These are phyloP conservation scores for Boeremia lycopersici DNA, from an alignment of 2,329 filamentous ascomycete genomes.

Conservation along the genomic window DNA sequence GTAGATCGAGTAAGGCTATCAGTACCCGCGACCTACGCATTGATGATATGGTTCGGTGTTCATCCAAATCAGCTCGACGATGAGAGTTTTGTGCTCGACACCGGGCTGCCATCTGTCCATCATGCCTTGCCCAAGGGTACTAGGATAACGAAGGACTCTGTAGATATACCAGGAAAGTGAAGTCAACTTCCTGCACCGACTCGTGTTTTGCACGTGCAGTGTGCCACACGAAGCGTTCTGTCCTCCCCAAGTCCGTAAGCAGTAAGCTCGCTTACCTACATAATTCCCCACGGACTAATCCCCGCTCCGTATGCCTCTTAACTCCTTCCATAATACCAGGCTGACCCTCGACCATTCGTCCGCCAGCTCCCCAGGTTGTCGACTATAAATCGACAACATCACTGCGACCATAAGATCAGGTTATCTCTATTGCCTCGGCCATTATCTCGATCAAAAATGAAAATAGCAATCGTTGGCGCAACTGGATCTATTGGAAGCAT, in stretches of 20 bases:
- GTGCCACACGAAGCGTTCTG: too few species aligned
- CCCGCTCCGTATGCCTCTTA: too few species aligned
- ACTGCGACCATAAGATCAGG: too few species aligned
- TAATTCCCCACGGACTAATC: too few species aligned
- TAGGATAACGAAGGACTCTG: neutral
- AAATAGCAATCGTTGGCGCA: constrained; percentile 27
- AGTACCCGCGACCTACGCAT: neutral
- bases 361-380: too few species aligned
- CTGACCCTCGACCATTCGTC: too few species aligned
- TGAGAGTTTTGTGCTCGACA: neutral
- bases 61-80: neutral
- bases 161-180: neutral
- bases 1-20: neutral
- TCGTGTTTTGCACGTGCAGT: too few species aligned
- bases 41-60: neutral
- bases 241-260: too few species aligned
- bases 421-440: too few species aligned
- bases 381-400: too few species aligned
- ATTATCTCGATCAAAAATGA: constrained; percentile 14
- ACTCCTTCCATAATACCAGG: too few species aligned
- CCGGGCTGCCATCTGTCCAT: neutral
- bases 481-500: constrained; percentile 24
- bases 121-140: neutral
- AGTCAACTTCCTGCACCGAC: neutral
- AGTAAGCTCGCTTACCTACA: too few species aligned